Base-by-base conservation (phyloP, 2,329 filamentous ascomycete genomes). In the Alternaria sp. region DNA sequence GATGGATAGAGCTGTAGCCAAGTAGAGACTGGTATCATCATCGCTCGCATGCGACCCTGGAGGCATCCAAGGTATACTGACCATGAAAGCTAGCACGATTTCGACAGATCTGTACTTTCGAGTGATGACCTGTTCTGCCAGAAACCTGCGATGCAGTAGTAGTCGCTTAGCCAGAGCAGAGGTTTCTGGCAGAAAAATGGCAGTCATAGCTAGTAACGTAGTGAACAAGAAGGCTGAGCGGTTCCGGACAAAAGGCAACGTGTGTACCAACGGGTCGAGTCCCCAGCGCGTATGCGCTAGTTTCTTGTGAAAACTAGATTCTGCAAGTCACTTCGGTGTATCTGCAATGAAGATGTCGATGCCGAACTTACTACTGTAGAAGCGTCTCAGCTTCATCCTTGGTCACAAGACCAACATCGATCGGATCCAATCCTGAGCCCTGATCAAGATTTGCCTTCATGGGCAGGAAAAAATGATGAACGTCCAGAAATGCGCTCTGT, bases 21-120 rank as follows among this genome's bases (percentile, higher is more conserved):
- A 86, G 66, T 91, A 92, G 42, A 87, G 85, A 59, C 89, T 91
- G 0, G 90, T 91, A 68, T 91, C 89, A 61, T 92, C 90, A 64
- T 92, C 89, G 9, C 88, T 88, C 74, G 87, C 89, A 68, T 90
- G 87, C 80, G 64, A 61, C 2, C 88, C 88, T 1, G 88, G 88
- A 30, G 87, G 86, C 85, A 92, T 91, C 90, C 90, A 92, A 0
- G 90, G 90, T 7, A 92, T 85, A 62, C 91, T 91, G 32, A 91
- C 85, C 87, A 92, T 89, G 70, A 92, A 92, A 0, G 88, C 90
- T 1, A 92, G 79, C 0, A 92, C 87, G 57, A 92, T 91, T 72
- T 92, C 90, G 6, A 91, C 88, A 0, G 90, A 92, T 57, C 88
- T 85, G 68, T 88, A 85, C 2, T 89, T 86, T 46, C 85, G 83